Evolutionary conservation across 352 stramenopile species (phyloP), one percentile per base, ranked within the genome.

Genomic region (Globisporangium okanoganense): DNA sequence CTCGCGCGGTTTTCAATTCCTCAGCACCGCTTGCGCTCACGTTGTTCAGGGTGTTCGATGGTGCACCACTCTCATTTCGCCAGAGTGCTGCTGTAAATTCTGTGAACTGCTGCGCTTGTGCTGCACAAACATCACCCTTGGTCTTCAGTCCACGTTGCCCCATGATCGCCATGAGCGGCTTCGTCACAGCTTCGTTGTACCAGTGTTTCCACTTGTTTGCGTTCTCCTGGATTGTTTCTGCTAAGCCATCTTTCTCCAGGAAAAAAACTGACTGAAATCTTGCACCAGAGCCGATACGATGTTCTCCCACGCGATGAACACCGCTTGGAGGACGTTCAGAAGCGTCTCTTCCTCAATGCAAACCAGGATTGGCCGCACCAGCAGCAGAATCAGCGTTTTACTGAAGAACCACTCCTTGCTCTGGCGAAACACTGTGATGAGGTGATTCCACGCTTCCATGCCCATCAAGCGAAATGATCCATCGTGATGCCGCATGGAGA

Each of bases 371-470:
- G 82, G 82, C 27, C 69, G 70, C 27, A 75, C 48, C 20, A 91
- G 60, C 33, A 91, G 67, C 61, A 72, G 63, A 2, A 89, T 60
- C 6, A 87, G 58, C 0, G 70, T 65, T 22, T 78, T 81, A 54
- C 87, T 82, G 50, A 88, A 85, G 12, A 88, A 44, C 82, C 82
- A 91, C 12, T 76, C 64, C 2, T 73, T 54, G 31, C 59, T 78
- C 16, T 71, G 51, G 20, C 69, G 78, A 51, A 89, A 87, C 20
- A 87, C 68, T 18, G 67, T 56, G 1, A 83, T 67, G 2, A 91
- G 47, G n/a, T 71, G 51, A 16, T 58, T 51, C 82, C 82, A 91
- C 31, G 62, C 70, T 54, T 87, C 69, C 61, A 88, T 74, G 22
- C 67, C 67, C 48, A 87, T 69, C 27, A 91, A 43, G 12, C 76